Conservation (phyloP, 73 alveolate species). For the Paramecium tetraurelia region DNA sequence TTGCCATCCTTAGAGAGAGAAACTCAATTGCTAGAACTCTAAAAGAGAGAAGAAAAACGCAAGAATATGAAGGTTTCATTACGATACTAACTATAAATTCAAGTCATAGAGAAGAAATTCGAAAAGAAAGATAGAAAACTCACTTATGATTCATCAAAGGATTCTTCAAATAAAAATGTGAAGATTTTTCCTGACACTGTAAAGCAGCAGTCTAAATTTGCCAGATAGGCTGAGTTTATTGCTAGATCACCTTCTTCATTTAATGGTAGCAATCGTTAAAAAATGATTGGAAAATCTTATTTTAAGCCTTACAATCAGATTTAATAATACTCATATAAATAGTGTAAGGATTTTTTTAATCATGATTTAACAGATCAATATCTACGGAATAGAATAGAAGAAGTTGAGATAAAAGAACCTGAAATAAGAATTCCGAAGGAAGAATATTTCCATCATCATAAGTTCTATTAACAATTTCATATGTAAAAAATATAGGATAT, state of each 20-base stretch:
- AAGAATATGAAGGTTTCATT: neutral
- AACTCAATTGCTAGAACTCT: neutral
- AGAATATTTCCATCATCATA: neutral
- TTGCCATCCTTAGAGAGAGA: neutral
- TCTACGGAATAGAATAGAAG: neutral
- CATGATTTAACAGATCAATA: neutral
- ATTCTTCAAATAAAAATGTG: neutral
- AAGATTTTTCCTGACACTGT: neutral
- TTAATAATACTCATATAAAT: neutral
- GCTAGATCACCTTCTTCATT: constrained; percentile 6
- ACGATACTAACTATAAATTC: neutral
- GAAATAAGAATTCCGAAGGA: neutral
- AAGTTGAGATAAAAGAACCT: neutral
- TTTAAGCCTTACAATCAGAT: neutral
- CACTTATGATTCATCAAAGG: neutral
- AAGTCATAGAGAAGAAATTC: neutral
- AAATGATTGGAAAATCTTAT: neutral
- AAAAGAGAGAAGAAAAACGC: neutral
- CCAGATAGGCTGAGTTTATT: neutral
- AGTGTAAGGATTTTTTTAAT: neutral
- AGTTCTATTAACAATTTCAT: neutral
- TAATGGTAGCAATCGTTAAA: neutral
- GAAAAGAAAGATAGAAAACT: neutral
- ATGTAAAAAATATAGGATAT: neutral
- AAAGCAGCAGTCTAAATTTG: neutral